Base-by-base conservation (phyloP, 768 basidiomycete genomes). In the Lentinula detonsa region DNA sequence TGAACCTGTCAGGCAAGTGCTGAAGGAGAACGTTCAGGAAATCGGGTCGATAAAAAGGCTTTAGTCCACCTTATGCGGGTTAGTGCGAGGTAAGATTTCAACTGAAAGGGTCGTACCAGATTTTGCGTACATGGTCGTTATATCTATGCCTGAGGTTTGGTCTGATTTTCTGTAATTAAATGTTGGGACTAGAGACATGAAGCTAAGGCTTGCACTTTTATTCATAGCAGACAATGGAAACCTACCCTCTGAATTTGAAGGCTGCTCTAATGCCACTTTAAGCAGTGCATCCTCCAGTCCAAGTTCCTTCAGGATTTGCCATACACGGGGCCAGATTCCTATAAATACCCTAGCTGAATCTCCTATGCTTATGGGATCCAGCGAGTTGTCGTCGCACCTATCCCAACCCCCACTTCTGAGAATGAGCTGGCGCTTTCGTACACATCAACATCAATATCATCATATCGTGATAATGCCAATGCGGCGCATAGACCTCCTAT, bases 321-420 rank as follows among this genome's bases (percentile, higher is more conserved):
- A 77, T 15, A 74, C 68, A 33, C 78, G 72, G 5, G 71, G 74
- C 71, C 70, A 79, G 1, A 81, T 31, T 8, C 49, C 49, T 50
- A 28, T 23, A 50, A 28, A 28, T 28, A 28, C 28, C 28, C 28
- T 28, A 28, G 28, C 28, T 28, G 28, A 28, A 28, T 28, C 28
- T 28, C 28, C 28, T 28, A 3, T 28, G 28, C 28, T 50, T 50
- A 23, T 50, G 28, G 28, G 11, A 21, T 21, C 11, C 49, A 9
- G 9, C 28, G 28, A 28, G 49, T 1, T 31, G 21, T 31, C 8
- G 28, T 31, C 21, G 7, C 63, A 18, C 73, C 76, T 46, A 81
- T 74, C 2, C 80, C 81, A 3, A 78, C 78, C 13, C 78, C 81
- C 18, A 80, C 57, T 63, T 78, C 74, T 39, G 74, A 67, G 54